Evolutionary conservation across 139 green algal species (phyloP), one percentile per base, ranked within the genome.

Genomic region (Pleodorina starrii): DNA sequence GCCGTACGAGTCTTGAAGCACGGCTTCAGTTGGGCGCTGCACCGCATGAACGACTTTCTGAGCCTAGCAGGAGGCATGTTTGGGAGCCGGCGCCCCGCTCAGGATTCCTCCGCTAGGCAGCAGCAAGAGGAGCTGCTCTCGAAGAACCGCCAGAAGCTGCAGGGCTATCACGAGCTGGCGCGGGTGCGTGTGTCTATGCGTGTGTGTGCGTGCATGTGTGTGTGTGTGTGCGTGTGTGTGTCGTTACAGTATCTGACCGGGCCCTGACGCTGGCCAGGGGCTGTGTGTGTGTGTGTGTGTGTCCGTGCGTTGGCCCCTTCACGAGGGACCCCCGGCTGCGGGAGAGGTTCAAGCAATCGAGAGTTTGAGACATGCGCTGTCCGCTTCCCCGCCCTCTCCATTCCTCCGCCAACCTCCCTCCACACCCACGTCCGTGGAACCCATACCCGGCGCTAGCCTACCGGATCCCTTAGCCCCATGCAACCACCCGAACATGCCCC

Each of bases 131-230:
- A 73, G 57, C 57, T 57, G 21, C 23, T 74, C 16, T 1, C 7
- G 5, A 77, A 66, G 27, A 87, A 77, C 27, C 77, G 57, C 1
- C 29, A 96, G 68, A 97, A 97, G 85, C 93, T 97, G 0, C 72
- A 84, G 1, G 94, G 85, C 0, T 97, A 94, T 59, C 90, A 96
- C 40, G 86, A 96, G 5, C 79, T 97, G 5, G 90, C 93, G 1
- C 93, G 94, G 93, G 95, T 72, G 1, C 29, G 71, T 2, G 1
- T 6, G 63, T 38, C 3, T 66, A 21, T 66, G 7, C 5, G 54
- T 21, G 54, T 12, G 5, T 25, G 29, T 25, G 54, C 14, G 50
- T 60, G 50, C 17, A 17, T 60, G 50, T 60, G 50, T 60, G 50
- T 60, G 50, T 60, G 14, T 60, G 50, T 60, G 50, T 60, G 17